Evolutionary conservation across 2,329 filamentous ascomycete species (phyloP).

Genomic region (Exophiala viscosa): DNA sequence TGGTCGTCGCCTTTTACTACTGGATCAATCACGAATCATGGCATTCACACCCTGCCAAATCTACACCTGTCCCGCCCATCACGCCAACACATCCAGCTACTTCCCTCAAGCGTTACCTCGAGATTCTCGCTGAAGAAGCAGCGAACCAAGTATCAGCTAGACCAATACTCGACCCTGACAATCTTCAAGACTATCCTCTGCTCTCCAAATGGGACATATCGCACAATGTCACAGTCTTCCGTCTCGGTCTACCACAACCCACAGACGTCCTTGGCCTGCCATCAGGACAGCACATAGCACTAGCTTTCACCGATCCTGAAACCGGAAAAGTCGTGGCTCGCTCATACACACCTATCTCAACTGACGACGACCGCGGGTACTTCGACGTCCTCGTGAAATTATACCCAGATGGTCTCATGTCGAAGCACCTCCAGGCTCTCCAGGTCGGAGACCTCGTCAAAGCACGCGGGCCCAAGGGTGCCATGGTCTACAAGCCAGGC

Average conservation of each 20-base stretch:
- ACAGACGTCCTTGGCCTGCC: conserved; percentile 51
- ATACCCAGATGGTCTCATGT: conserved; percentile 37
- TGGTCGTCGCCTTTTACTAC: too few species aligned
- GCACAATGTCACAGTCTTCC: too few species aligned
- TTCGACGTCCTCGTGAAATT: conserved; percentile 37
- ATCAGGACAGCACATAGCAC: conserved; percentile 55
- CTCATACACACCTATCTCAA: conserved; percentile 51
- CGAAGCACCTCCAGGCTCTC: conserved; percentile 33
- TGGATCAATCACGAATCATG: too few species aligned
- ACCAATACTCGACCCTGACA: too few species aligned
- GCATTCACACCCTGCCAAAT: too few species aligned
- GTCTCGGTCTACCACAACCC: conserved; percentile 39
- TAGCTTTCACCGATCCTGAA: conserved; percentile 45
- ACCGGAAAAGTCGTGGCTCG: conserved; percentile 44
- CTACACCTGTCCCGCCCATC: too few species aligned
- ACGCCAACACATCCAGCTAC: too few species aligned
- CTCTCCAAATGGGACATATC: too few species aligned
- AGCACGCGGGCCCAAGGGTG: conserved; percentile 38
- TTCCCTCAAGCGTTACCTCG: too few species aligned
- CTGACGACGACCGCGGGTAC: conserved; percentile 33
- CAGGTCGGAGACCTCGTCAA: conserved; percentile 34
- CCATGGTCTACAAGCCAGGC: conserved; percentile 33
- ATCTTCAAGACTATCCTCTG: too few species aligned
- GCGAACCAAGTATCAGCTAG: too few species aligned
- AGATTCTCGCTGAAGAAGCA: too few species aligned